These are phyloP conservation scores for Neopestalotiopsis clavispora DNA, from an alignment of 2,329 filamentous ascomycete genomes.

Conservation along the genomic window DNA sequence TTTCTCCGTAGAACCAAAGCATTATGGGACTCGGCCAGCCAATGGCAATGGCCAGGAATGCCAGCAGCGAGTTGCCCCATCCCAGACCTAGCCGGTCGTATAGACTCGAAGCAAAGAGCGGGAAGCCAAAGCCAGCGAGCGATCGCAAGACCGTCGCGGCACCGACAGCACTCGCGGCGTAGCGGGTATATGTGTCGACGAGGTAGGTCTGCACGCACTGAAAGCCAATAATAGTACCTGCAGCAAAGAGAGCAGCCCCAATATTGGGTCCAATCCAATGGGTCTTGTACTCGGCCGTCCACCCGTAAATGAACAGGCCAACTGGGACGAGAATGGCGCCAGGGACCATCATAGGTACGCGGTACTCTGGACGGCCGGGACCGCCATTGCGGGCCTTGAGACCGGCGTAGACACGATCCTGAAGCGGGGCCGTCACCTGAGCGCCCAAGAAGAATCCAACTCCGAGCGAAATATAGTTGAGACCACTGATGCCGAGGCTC, in stretches of 20 bases:
- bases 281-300: constrained; percentile 46
- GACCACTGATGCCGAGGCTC: constrained; percentile 36
- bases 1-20: constrained; percentile 44
- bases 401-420: constrained; percentile 49
- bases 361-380: constrained; percentile 45
- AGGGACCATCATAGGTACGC: constrained; percentile 47
- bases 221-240: constrained; percentile 46
- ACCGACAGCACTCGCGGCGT: constrained; percentile 50
- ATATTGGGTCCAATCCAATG: constrained; percentile 53
- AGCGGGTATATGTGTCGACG: constrained; percentile 51
- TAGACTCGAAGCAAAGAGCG: constrained; percentile 54
- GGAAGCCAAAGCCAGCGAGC: constrained; percentile 56
- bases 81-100: constrained; percentile 48
- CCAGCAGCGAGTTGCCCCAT: constrained; percentile 52
- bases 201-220: constrained; percentile 52
- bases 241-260: constrained; percentile 43
- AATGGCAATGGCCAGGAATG: constrained; percentile 56
- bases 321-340: constrained; percentile 45
- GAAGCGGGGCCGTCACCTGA: constrained; percentile 46
- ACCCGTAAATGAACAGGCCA: constrained; percentile 52
- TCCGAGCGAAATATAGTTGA: constrained; percentile 43
- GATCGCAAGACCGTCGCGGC: constrained; percentile 50
- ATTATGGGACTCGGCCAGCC: constrained; percentile 54
- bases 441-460: constrained; percentile 43
- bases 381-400: constrained; percentile 46